A percentile compares a stretch with the other conserved stretches of the same genome.
These are phyloP conservation scores for Suhomyces chickasaworum DNA, from an alignment of 1,139 yeast genomes.

Conservation along the genomic window DNA sequence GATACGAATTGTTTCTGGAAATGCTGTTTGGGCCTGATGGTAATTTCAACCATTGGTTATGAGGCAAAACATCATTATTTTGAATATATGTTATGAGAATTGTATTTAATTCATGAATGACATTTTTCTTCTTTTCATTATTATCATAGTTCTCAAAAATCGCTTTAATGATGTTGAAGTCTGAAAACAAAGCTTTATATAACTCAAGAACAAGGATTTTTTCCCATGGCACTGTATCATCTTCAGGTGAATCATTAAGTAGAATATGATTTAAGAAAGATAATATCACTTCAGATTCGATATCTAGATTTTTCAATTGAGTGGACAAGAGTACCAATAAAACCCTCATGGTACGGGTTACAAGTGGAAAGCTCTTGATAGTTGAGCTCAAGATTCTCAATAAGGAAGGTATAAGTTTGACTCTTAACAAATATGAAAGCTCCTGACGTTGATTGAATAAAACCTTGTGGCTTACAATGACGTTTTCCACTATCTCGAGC, in stretches of 20 bases:
- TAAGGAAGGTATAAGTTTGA: slow-evolving; percentile 72
- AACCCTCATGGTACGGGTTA: slow-evolving; percentile 74
- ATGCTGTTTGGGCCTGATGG: slow-evolving; percentile 22
- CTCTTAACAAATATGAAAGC: slow-evolving; percentile 63
- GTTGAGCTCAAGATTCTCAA: slow-evolving; percentile 64
- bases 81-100: slow-evolving; percentile 37
- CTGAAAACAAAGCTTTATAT: slow-evolving; percentile 59
- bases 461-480: slow-evolving; percentile 54
- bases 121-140: slow-evolving; percentile 56
- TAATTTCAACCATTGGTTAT: slow-evolving; percentile 36
- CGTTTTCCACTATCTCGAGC: slow-evolving; percentile 77
- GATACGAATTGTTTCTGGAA: slow-evolving; percentile 31
- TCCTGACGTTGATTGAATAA: slow-evolving; percentile 64
- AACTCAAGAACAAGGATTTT: slow-evolving; percentile 72
- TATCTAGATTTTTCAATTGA: slow-evolving; percentile 61
- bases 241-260: slow-evolving; percentile 27
- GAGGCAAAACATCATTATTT: slow-evolving; percentile 36
- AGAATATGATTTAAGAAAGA: slow-evolving; percentile 72
- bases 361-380: slow-evolving; percentile 62
- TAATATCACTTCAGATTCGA: slow-evolving; percentile 80
- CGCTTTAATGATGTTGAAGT: slow-evolving; percentile 51
- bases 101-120: slow-evolving; percentile 58
- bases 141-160: slow-evolving; percentile 68
- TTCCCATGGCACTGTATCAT: slow-evolving; percentile 55
- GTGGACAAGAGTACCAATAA: slow-evolving; percentile 60